Base-by-base conservation (phyloP, 345 rosid genomes). In the Linum tenue region DNA sequence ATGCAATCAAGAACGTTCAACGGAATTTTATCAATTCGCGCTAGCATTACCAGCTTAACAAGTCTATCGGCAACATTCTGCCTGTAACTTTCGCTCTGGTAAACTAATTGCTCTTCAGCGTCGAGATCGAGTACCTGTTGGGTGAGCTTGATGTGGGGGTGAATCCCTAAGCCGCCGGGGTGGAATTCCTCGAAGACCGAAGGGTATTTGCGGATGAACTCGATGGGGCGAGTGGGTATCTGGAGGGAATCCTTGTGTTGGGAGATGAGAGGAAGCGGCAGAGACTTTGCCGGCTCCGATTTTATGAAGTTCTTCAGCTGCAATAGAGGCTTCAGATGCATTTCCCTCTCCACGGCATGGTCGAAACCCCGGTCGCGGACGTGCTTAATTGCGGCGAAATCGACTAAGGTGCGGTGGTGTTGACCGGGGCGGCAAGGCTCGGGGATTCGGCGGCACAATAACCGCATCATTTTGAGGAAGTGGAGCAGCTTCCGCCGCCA, bases 331-430 rank as follows among this genome's bases (percentile, higher is more conserved):
- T 77, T 79, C 55, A 90, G 86, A 74, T 90, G 86, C 70, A 84
- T 88, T 65, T 90, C 97, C 60, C 95, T 79, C 75, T 83, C 92
- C 8, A 94, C 97, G 1, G 83, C 90, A 79, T 94, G 99, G 80
- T 90, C 99, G 31, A 94, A 87, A n/a, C 97, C 97, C 38, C 99
- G 82, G 86, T 94, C 97, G 64, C 90, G 84, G 3, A 81, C 79
- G 72, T 77, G 82, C 70, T 72, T 81, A 78, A 74, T 62, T 43
- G 77, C 63, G 2, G 80, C 40, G 5, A 44, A 61, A 43, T 75
- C 74, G 48, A 39, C 65, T 6, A 66, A 12, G 50, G 64, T 35
- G 8, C 74, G 64, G 40, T 57, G 42, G 60, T 57, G 64, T 7
- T 36, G 48, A 42, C 15, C 58, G 65, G 14, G 57, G 59, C 48